phyloP scores from a whole-genome alignment of 257 asterid species.

The Galeopsis tetrahit region DNA sequence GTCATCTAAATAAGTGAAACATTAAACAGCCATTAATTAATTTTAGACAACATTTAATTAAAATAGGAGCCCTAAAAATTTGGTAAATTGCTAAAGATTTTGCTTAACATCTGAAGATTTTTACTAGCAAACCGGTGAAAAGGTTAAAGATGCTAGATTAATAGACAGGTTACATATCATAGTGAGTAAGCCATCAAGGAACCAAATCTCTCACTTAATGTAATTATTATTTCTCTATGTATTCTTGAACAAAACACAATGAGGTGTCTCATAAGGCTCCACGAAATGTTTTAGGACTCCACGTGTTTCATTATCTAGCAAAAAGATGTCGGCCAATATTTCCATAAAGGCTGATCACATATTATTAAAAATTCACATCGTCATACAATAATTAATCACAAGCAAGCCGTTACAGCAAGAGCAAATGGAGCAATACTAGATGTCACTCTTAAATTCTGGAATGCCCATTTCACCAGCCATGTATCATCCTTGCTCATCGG shows the following conservation, averaged over 20 bases:
- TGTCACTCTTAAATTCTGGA: constrained; percentile 18
- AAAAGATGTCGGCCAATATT: constrained; percentile 27
- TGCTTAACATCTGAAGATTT: neutral
- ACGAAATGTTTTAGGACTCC: neutral
- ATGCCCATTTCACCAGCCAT: constrained; percentile 24
- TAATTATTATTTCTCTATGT: neutral
- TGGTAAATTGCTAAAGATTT: constrained; percentile 9
- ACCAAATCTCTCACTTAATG: constrained; percentile 18
- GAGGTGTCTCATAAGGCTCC: constrained; percentile 17
- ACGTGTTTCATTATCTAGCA: constrained; percentile 31
- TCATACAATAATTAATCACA: constrained; percentile 10
- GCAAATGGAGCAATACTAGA: constrained; percentile 20
- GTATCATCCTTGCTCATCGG: constrained; percentile 7
- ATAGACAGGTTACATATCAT: constrained; percentile 14
- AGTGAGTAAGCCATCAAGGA: constrained; percentile 27
- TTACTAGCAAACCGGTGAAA: neutral
- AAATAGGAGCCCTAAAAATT: constrained; percentile 13
- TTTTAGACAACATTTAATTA: constrained; percentile 11
- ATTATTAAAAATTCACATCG: constrained; percentile 21
- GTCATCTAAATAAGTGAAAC: constrained; percentile 9
- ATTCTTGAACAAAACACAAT: constrained; percentile 16
- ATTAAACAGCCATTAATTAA: constrained; percentile 5
- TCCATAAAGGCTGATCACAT: constrained; percentile 26
- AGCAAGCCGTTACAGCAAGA: constrained; percentile 29
- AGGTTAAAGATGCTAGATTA: constrained; percentile 23